Evolutionary conservation across 768 basidiomycete species (phyloP).

Genomic region (Sistotremastrum niveocremeum): DNA sequence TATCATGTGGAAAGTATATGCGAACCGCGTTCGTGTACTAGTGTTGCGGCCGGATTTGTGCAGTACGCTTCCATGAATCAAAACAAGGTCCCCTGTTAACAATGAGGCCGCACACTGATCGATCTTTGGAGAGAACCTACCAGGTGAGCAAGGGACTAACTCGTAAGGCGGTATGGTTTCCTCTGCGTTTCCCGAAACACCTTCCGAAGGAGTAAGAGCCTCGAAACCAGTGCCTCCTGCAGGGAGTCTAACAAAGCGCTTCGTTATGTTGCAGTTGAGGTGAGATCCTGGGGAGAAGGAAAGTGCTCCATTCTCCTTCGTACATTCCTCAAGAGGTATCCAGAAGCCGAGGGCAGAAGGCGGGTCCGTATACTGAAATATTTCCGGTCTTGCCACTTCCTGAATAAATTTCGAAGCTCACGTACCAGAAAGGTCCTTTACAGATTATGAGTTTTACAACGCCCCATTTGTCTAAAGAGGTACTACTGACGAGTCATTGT

Average conservation of each 20-base stretch:
- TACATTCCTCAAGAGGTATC: constrained; percentile 90
- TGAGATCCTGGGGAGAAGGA: constrained; percentile 90
- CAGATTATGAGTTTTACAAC: not conserved
- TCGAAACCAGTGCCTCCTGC: constrained; percentile 80
- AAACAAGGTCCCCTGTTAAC: constrained; percentile 64
- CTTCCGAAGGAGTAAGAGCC: constrained; percentile 29
- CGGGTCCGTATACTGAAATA: constrained; percentile 73
- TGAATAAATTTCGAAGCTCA: not conserved
- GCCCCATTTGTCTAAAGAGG: not conserved
- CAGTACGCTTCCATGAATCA: constrained; percentile 87
- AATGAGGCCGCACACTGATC: constrained; percentile 4
- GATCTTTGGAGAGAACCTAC: constrained; percentile 20
- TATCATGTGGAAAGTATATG: constrained; percentile 96
- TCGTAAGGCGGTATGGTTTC: constrained; percentile 33
- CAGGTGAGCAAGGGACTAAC: constrained; percentile 61
- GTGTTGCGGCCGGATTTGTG: constrained; percentile 87
- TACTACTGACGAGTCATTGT: constrained; percentile 77
- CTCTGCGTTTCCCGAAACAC: constrained; percentile 16
- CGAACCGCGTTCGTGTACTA: constrained; percentile 68
- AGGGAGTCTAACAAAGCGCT: constrained; percentile 74
- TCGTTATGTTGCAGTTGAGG: constrained; percentile 52
- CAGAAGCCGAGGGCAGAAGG: constrained; percentile 90
- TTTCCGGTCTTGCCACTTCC: not conserved
- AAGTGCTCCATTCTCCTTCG: constrained; percentile 67
- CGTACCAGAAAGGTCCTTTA: constrained; percentile 61